Evolutionary conservation across 768 basidiomycete genomes (phyloP), one percentile per base, ranked within the genome.

Genomic region (Hypholoma sublateritium): DNA sequence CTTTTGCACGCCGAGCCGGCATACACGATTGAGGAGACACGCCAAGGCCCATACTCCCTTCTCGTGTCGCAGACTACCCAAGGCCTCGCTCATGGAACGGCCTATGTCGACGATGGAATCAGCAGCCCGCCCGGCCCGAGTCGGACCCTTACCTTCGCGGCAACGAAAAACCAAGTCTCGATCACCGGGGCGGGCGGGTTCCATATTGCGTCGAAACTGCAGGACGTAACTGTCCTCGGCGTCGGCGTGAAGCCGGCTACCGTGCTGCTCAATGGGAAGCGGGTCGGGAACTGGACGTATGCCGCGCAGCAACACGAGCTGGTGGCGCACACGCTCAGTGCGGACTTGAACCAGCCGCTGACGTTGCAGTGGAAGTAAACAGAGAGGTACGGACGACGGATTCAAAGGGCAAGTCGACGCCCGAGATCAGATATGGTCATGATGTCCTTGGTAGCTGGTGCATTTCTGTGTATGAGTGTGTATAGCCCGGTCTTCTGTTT

Each of bases 71-170:
- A 83, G 51, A 72, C 78, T 21, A 62, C 62, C 11, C 69, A 72
- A 35, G 82, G 83, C 0, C 56, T 65, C 5, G 88, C 88, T 0
- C 78, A 74, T 43, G 89, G 89, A 1, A 70, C 76, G 24, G 83
- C 84, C 0, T 87, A 86, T 65, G 60, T 91, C 17, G 90, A 91
- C 65, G 90, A 91, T 63, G 90, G 89, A 8, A 75, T 83, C 35
- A 84, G 76, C 62, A 65, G 78, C 55, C 83, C 83, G 19, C 83
- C 84, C n/a, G 79, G 80, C n/a, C 76, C 78, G 3, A 79, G 72
- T 66, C 78, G 75, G 52, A 78, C 63, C 7, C 64, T 89, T 53
- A 76, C 63, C 1, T 81, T 89, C 65, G 50, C 59, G 0, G 80
- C 75, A 7, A 56, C 59, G 3, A 61, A 62, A 13, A 67, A 72